Percentiles rank a stretch among this genome's conserved stretches.
phyloP scores from a whole-genome alignment of 768 basidiomycete species.

The Agaricus sinodeliciosus region DNA sequence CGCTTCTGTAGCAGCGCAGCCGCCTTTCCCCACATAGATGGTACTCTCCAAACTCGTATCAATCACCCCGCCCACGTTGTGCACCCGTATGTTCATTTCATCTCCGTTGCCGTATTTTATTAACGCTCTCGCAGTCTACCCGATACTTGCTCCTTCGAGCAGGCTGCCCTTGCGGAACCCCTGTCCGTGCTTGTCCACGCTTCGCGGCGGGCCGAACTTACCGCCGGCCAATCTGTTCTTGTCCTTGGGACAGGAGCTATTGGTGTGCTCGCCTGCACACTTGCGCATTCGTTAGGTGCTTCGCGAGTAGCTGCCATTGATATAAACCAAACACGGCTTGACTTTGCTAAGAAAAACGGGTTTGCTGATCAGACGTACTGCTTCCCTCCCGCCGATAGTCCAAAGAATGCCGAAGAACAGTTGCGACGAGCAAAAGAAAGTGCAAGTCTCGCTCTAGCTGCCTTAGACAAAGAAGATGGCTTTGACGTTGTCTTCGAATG shows the following conservation, averaged over 20 bases:
- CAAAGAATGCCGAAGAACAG: slow-evolving; percentile 49
- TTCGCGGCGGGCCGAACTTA: slow-evolving; percentile 35
- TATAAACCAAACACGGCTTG: slow-evolving; percentile 76
- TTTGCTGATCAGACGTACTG: slow-evolving; percentile 74
- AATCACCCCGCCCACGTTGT: slow-evolving; percentile 85
- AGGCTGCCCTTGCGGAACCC: slow-evolving; percentile 88
- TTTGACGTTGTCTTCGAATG: slow-evolving; percentile 95
- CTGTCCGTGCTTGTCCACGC: slow-evolving; percentile 83
- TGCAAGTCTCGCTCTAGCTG: slow-evolving; percentile 40
- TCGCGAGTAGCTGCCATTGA: slow-evolving; percentile 71
- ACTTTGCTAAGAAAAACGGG: slow-evolving; percentile 69
- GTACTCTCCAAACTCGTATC: slow-evolving; percentile 82
- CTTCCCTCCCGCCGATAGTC: slow-evolving; percentile 35
- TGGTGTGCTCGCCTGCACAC: slow-evolving; percentile 81
- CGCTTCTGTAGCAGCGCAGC: slow-evolving; percentile 88
- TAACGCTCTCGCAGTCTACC: slow-evolving; percentile 48
- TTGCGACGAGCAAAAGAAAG: slow-evolving; percentile 56
- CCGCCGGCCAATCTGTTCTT: slow-evolving; percentile 63
- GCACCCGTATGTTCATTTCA: slow-evolving; percentile 63
- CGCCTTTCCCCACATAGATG: slow-evolving; percentile 89
- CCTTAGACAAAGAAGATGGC: slow-evolving; percentile 62
- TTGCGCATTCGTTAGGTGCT: slow-evolving; percentile 69
- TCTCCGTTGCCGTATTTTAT: slow-evolving; percentile 1
- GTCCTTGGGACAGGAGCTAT: slow-evolving; percentile 93
- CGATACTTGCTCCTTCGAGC: slow-evolving; percentile 66